These are phyloP conservation scores for Colletotrichum tanaceti DNA, from an alignment of 2,329 filamentous ascomycete genomes.

Conservation along the genomic window DNA sequence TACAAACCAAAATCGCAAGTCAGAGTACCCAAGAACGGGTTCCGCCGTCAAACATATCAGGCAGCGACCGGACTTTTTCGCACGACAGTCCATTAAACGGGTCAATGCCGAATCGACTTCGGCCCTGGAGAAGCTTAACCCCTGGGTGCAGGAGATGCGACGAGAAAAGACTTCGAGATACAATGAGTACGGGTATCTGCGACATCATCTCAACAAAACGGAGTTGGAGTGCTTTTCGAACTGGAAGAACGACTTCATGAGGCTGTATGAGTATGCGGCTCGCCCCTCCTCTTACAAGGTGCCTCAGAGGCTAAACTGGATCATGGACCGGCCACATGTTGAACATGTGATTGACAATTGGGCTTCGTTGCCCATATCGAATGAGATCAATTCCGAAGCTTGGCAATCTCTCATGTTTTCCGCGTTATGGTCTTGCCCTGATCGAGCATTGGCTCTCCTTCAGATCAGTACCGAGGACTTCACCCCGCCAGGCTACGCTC, in stretches of 20 bases:
- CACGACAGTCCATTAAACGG: not conserved
- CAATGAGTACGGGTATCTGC: slow-evolving; percentile 37
- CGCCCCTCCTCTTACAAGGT: not conserved
- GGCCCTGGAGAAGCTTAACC: not conserved
- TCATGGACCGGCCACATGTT: slow-evolving; percentile 47
- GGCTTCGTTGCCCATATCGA: slow-evolving; percentile 21
- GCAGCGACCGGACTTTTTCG: not conserved
- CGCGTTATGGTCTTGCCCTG: slow-evolving; percentile 49
- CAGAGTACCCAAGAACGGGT: not conserved
- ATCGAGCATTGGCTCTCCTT: slow-evolving; percentile 49
- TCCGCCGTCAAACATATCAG: not conserved
- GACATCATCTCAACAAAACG: slow-evolving; percentile 27
- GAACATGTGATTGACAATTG: slow-evolving; percentile 45
- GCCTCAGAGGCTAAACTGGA: slow-evolving; percentile 40
- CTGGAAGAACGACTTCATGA: slow-evolving; percentile 39
- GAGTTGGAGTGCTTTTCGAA: slow-evolving; percentile 28
- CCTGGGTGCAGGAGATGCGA: slow-evolving; percentile 1
- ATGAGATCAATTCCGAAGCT: not conserved
- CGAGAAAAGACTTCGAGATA: slow-evolving; percentile 40
- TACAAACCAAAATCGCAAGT: not conserved
- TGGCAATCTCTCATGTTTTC: slow-evolving; percentile 54
- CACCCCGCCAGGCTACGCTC: slow-evolving; percentile 52
- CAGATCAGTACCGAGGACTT: slow-evolving; percentile 54
- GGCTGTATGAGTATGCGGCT: not conserved
- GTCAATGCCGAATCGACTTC: not conserved